A percentile compares a stretch with the other conserved stretches of the same genome.
Conservation (phyloP, 2,329 filamentous ascomycete genomes). For the Fusarium pininemorale region DNA sequence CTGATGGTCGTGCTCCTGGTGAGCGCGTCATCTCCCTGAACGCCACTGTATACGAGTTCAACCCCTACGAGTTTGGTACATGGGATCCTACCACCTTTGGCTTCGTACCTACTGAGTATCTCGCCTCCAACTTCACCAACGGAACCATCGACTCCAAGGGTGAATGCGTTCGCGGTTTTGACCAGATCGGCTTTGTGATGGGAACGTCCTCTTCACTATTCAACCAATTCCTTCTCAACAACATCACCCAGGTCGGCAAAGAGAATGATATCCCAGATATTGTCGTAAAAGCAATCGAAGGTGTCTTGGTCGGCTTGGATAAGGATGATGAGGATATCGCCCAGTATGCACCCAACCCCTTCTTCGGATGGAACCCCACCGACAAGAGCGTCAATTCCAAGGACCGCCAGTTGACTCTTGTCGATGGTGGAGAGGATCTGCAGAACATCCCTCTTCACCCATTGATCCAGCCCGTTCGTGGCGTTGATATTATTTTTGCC, state of each 20-base stretch:
- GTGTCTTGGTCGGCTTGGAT: conserved; percentile 64
- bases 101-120: conserved; percentile 67
- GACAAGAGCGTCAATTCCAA: conserved; percentile 54
- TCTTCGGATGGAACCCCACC: conserved; percentile 58
- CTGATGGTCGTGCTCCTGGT: conserved; percentile 57
- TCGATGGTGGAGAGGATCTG: conserved; percentile 81
- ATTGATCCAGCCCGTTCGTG: conserved; percentile 58
- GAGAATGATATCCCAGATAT: conserved; percentile 58
- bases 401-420: conserved; percentile 70
- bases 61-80: conserved; percentile 73
- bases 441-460: conserved; percentile 84
- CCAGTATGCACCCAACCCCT: conserved; percentile 70
- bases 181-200: conserved; percentile 82
- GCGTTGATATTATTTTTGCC: conserved; percentile 70
- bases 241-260: conserved; percentile 54
- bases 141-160: conserved; percentile 58
- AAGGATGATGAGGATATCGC: conserved; percentile 77
- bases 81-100: conserved; percentile 68
- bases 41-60: conserved; percentile 72
- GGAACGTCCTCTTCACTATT: conserved; percentile 84
- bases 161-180: conserved; percentile 69
- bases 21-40: conserved; percentile 59
- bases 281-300: conserved; percentile 55
- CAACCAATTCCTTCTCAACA: conserved; percentile 70
- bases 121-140: conserved; percentile 65